These are phyloP conservation scores for Cryphonectria carpinicola DNA, from an alignment of 2,329 filamentous ascomycete species.

Conservation along the genomic window DNA sequence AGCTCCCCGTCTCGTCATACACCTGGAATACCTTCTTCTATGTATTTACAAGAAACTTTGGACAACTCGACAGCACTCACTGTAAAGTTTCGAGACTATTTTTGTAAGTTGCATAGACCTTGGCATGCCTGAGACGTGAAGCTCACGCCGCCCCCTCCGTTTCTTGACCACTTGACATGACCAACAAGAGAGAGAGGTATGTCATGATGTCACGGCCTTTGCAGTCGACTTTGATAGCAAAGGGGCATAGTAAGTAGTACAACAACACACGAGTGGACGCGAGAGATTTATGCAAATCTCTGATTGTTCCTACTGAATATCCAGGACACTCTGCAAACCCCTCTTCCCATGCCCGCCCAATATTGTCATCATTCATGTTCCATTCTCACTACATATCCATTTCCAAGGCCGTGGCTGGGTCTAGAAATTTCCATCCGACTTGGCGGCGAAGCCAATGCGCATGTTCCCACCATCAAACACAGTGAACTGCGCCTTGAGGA, in stretches of 20 bases:
- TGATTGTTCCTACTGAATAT: background rate
- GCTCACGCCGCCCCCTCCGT: background rate
- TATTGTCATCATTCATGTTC: slow-evolving; percentile 6
- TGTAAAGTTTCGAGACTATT: background rate
- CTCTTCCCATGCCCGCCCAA: slow-evolving; percentile 1
- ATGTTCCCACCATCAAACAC: slow-evolving; percentile 59
- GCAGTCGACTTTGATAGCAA: background rate
- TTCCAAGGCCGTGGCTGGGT: background rate
- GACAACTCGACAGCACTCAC: background rate
- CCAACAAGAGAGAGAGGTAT: background rate
- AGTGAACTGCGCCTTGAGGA: slow-evolving; percentile 71
- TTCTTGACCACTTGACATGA: background rate
- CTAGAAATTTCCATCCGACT: slow-evolving; percentile 29
- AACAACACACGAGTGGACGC: background rate
- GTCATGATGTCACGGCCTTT: background rate
- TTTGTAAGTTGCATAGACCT: background rate
- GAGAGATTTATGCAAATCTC: background rate
- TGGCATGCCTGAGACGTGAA: too few species aligned
- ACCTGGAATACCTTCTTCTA: background rate
- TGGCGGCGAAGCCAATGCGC: slow-evolving; percentile 52
- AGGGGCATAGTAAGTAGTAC: background rate
- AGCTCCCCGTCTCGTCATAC: background rate
- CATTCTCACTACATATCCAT: background rate
- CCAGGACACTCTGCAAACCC: slow-evolving; percentile 4
- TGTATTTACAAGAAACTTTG: background rate